These are phyloP conservation scores for Colletotrichum lentis DNA, from an alignment of 2,329 filamentous ascomycete genomes.

Conservation along the genomic window DNA sequence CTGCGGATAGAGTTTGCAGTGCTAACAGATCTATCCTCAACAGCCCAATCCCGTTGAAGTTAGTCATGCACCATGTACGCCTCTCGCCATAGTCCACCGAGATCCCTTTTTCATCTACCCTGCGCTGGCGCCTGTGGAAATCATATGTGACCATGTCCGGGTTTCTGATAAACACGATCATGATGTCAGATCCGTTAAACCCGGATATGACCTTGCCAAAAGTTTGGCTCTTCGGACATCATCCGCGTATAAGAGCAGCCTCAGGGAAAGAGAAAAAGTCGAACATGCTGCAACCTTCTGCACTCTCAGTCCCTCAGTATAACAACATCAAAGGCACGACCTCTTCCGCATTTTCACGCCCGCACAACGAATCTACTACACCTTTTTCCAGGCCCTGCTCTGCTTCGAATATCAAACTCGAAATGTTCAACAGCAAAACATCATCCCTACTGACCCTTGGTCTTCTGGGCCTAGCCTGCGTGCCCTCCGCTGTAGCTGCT, in stretches of 20 bases:
- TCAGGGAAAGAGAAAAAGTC: background rate
- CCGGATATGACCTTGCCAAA: background rate
- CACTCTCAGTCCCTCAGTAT: background rate
- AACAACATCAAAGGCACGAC: background rate
- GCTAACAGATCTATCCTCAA: background rate
- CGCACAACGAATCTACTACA: background rate
- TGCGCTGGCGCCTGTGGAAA: background rate
- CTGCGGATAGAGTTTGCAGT: background rate
- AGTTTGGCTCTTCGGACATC: background rate
- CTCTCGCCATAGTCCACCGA: background rate
- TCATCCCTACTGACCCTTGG: background rate
- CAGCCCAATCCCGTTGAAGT: background rate
- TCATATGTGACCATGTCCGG: background rate
- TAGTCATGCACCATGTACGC: background rate
- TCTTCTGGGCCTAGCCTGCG: background rate
- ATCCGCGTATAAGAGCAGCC: background rate
- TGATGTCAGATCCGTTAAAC: background rate
- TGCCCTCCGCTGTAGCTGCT: background rate
- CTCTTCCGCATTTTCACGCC: background rate
- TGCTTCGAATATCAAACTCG: background rate
- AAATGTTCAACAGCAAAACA: background rate
- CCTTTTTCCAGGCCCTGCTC: background rate
- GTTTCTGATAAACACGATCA: background rate
- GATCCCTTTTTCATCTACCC: background rate
- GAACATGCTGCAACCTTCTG: background rate